Percentiles rank a stretch among this genome's conserved stretches.
phyloP scores from a whole-genome alignment of 176 grass and related monocot species.

The Bolboschoenus planiculmis region DNA sequence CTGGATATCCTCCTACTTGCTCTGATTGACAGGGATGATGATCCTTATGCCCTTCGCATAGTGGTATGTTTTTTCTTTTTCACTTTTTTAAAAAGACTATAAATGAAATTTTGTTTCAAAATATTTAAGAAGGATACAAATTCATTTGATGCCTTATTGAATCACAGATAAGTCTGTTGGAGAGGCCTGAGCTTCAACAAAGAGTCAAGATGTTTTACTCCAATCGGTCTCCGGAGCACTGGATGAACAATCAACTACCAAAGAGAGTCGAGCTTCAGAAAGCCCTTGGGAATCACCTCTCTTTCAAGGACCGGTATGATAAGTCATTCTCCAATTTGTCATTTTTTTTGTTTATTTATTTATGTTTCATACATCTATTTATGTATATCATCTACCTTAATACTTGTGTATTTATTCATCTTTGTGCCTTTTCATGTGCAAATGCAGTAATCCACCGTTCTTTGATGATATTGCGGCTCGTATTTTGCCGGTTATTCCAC shows the following conservation, averaged over 20 bases:
- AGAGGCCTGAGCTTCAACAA: slow-evolving; percentile 84
- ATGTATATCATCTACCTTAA: neutral
- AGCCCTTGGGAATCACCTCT: slow-evolving; percentile 98
- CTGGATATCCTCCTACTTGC: slow-evolving; percentile 90
- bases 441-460: slow-evolving; percentile 80
- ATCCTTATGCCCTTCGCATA: slow-evolving; percentile 79
- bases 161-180: slow-evolving; percentile 88
- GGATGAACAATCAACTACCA: slow-evolving; percentile 86
- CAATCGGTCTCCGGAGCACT: slow-evolving; percentile 77
- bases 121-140: slow-evolving; percentile 9
- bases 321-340: slow-evolving; percentile 22
- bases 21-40: slow-evolving; percentile 96
- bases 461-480: slow-evolving; percentile 97
- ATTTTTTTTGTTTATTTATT: slow-evolving; percentile 12
- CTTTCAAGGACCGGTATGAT: slow-evolving; percentile 90
- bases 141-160: neutral
- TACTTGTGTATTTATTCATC: slow-evolving; percentile 1
- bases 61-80: slow-evolving; percentile 51
- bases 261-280: slow-evolving; percentile 97
- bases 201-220: slow-evolving; percentile 68
- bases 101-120: neutral
- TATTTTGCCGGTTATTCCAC: slow-evolving; percentile 72
- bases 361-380: neutral
- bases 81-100: neutral
- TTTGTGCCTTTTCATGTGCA: slow-evolving; percentile 22